These are phyloP conservation scores for Stephania cephalantha DNA, from an alignment of 164 flowering plant genomes.

Conservation along the genomic window DNA sequence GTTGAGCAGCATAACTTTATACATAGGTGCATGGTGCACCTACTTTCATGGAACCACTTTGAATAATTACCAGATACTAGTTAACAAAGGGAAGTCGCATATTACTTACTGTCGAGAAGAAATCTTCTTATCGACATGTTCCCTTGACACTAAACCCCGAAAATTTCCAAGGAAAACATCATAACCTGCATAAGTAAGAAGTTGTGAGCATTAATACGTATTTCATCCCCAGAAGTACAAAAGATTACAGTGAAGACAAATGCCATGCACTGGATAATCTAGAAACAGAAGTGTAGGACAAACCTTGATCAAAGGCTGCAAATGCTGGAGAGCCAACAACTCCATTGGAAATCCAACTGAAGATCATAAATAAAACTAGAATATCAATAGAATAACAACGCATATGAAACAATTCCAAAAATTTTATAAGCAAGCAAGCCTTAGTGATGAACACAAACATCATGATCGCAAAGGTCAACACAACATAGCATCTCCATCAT, in stretches of 20 bases:
- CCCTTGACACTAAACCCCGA: slow-evolving; percentile 95
- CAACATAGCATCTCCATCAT: not conserved
- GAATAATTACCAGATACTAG: not conserved
- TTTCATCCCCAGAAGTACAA: not conserved
- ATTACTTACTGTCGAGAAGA: slow-evolving; percentile 74
- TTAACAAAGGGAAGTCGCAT: not conserved
- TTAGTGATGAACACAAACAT: not conserved
- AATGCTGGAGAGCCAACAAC: slow-evolving; percentile 99
- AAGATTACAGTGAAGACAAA: not conserved
- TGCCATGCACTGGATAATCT: not conserved
- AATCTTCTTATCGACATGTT: slow-evolving; percentile 74
- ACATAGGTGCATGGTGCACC: not conserved
- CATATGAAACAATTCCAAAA: not conserved
- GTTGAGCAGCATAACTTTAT: not conserved
- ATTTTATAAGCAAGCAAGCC: not conserved
- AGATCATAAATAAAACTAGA: slow-evolving; percentile 11
- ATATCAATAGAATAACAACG: not conserved
- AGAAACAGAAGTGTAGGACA: not conserved
- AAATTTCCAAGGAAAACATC: slow-evolving; percentile 98
- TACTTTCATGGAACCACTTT: not conserved
- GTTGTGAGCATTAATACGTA: not conserved
- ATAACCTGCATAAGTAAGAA: slow-evolving; percentile 49
- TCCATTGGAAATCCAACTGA: slow-evolving; percentile 98
- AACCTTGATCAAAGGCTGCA: slow-evolving; percentile 99
- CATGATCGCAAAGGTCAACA: not conserved